A percentile compares a stretch with the other conserved stretches of the same genome.
Conservation (phyloP, 495 filamentous ascomycete species). For the Podospora bellae-mahoneyi region DNA sequence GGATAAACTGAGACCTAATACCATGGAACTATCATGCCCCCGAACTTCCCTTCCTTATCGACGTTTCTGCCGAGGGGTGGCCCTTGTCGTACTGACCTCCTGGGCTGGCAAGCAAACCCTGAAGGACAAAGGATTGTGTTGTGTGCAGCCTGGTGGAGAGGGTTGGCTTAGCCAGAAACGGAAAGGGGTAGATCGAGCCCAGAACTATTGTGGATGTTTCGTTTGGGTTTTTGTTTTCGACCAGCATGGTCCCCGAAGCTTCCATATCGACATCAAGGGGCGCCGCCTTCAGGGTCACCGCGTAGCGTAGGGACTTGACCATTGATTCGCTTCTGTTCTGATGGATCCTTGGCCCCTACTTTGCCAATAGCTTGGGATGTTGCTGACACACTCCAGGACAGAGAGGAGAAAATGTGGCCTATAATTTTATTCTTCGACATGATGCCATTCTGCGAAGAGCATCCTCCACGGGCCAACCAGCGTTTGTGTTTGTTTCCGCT, state of each 20-base stretch:
- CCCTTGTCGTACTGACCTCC: not conserved
- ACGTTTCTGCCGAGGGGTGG: not conserved
- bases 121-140: conserved; percentile 2
- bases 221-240: not conserved
- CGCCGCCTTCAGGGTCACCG: too few relatives aligned
- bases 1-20: not conserved
- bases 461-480: not conserved
- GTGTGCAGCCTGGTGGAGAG: not conserved
- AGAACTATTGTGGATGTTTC: not conserved
- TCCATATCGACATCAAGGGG: not conserved
- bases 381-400: not conserved
- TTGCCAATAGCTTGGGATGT: not conserved
- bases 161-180: not conserved
- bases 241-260: not conserved
- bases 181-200: not conserved
- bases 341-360: not conserved
- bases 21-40: not conserved
- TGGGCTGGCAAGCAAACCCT: not conserved
- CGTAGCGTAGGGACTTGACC: too few relatives aligned
- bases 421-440: not conserved
- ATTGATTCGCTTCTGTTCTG: too few relatives aligned
- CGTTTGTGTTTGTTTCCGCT: not conserved
- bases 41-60: not conserved
- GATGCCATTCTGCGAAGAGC: not conserved
- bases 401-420: not conserved